phyloP scores from a whole-genome alignment of 345 rosid genomes.

The Citrus cavaleriei region DNA sequence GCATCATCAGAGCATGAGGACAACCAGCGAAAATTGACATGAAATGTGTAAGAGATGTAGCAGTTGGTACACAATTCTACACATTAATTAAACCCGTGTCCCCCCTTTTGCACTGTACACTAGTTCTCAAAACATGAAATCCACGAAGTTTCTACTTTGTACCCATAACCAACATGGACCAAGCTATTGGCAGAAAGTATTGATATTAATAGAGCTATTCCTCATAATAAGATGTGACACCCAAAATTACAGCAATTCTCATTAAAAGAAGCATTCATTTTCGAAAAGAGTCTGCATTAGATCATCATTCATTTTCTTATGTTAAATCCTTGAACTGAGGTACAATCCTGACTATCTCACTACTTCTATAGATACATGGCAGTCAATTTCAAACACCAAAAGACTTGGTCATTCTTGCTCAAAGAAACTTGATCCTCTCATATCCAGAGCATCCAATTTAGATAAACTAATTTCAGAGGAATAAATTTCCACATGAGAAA shows the following conservation, averaged over 20 bases:
- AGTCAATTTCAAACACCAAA: conserved; percentile 1
- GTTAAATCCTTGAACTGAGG: neutral
- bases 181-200: neutral
- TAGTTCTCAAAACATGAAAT: neutral
- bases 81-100: neutral
- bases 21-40: neutral
- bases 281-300: neutral
- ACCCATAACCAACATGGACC: neutral
- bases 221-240: neutral
- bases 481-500: neutral
- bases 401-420: neutral
- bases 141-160: neutral
- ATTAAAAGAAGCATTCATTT: neutral
- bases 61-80: neutral
- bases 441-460: neutral
- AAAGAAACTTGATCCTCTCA: neutral
- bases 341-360: neutral
- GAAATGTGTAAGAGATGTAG: neutral
- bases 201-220: neutral
- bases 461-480: neutral
- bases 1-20: neutral
- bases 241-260: neutral
- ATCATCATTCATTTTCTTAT: neutral
- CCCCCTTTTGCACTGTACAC: neutral
- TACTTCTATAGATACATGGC: neutral